phyloP scores from a whole-genome alignment of 2,329 filamentous ascomycete species.

The Cercospora brassicicola region DNA sequence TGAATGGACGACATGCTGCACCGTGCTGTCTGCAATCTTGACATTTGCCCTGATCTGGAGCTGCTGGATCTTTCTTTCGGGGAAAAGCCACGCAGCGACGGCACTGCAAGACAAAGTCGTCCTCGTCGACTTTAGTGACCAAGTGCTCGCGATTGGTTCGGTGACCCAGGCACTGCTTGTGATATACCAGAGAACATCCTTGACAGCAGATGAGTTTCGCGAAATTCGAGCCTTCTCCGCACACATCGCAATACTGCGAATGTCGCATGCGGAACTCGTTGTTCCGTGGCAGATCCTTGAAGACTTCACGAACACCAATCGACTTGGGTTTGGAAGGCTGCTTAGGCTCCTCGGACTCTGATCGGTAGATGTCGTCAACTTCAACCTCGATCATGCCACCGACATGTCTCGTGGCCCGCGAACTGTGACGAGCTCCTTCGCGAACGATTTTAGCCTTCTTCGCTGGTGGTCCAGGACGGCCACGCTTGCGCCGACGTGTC shows the following conservation, averaged over 20 bases:
- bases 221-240: conserved; percentile 60
- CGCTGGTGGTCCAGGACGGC: conserved; percentile 3
- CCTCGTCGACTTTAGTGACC: conserved; percentile 77
- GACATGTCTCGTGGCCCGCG: conserved; percentile 47
- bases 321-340: conserved; percentile 53
- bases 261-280: conserved; percentile 71
- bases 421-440: conserved; percentile 45
- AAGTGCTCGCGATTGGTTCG: conserved; percentile 77
- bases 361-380: conserved; percentile 58
- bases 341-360: conserved; percentile 44
- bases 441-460: conserved; percentile 23
- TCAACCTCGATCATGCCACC: conserved; percentile 56
- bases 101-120: conserved; percentile 85
- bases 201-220: conserved; percentile 83
- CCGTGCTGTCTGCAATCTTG: conserved; percentile 67
- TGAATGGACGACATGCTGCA: conserved; percentile 71
- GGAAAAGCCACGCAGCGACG: conserved; percentile 73
- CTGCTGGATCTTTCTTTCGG: conserved; percentile 65
- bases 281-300: conserved; percentile 61
- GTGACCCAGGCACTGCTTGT: conserved; percentile 76
- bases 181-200: conserved; percentile 81
- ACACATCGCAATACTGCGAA: conserved; percentile 69
- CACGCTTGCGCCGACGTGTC: conserved; percentile 38
- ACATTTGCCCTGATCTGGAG: conserved; percentile 72
- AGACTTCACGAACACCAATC: conserved; percentile 68